Evolutionary conservation across 2,329 filamentous ascomycete species (phyloP).

Genomic region (Ilyonectria robusta): DNA sequence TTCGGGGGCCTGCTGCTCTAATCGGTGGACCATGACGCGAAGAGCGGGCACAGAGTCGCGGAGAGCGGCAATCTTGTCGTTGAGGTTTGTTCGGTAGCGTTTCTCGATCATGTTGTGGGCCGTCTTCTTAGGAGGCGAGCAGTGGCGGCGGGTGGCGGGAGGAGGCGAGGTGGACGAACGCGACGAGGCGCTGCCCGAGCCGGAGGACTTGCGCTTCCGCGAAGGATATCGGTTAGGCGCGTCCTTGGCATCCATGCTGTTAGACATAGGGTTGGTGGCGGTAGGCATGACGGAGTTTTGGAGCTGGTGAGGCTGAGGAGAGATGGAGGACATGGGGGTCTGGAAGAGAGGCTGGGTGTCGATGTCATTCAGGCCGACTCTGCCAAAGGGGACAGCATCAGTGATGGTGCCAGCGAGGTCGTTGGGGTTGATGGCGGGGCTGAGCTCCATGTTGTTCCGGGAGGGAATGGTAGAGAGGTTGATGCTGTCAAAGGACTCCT

Average conservation of each 20-base stretch:
- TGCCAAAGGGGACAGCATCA: conserved; percentile 46
- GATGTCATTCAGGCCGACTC: conserved; percentile 48
- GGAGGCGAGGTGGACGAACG: conserved; percentile 59
- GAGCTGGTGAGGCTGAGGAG: conserved; percentile 42
- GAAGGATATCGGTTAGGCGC: conserved; percentile 44
- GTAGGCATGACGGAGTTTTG: conserved; percentile 42
- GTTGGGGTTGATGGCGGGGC: conserved; percentile 48
- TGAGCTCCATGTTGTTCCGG: conserved; percentile 47
- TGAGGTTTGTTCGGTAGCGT: conserved; percentile 92
- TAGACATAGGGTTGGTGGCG: conserved; percentile 36
- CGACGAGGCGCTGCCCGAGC: conserved; percentile 48
- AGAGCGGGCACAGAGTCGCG: conserved; percentile 91
- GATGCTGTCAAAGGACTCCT: conserved; percentile 47
- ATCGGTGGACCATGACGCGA: conserved; percentile 74
- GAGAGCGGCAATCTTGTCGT: conserved; percentile 93
- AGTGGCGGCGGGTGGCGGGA: conserved; percentile 47
- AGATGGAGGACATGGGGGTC: conserved; percentile 47
- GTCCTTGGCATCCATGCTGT: conserved; percentile 38
- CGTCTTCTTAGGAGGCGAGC: conserved; percentile 78
- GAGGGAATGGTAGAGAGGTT: conserved; percentile 46
- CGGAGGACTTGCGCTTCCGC: conserved; percentile 52
- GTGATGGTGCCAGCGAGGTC: conserved; percentile 45
- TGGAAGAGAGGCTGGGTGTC: conserved; percentile 48
- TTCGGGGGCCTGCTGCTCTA: conserved; percentile 74
- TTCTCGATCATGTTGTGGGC: conserved; percentile 98